Conservation (phyloP, 2,329 filamentous ascomycete species). For the Pseudogymnoascus sp. region DNA sequence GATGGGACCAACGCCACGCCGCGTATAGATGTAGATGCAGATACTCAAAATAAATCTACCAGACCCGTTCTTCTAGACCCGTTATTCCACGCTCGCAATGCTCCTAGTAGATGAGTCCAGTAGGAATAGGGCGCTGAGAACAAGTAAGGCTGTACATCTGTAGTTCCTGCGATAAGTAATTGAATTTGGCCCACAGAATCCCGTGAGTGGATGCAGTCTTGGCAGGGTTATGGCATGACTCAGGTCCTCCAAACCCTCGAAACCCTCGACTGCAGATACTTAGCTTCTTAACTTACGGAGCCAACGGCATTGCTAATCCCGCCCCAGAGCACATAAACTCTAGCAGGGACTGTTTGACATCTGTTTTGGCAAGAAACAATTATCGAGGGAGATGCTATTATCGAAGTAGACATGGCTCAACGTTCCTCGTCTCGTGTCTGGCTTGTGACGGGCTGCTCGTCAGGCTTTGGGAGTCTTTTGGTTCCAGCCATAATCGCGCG, state of each 20-base stretch:
- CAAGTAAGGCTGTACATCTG: background rate
- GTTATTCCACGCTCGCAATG: background rate
- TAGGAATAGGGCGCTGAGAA: background rate
- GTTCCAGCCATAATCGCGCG: conserved; percentile 15
- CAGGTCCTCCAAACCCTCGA: background rate
- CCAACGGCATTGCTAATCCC: background rate
- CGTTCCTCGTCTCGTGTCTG: conserved; percentile 16
- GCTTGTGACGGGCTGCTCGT: conserved; percentile 23
- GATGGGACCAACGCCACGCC: background rate
- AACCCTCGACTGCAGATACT: background rate
- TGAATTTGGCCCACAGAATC: background rate
- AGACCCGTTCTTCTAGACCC: background rate
- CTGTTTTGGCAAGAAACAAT: background rate
- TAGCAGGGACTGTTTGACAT: background rate
- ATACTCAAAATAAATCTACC: background rate
- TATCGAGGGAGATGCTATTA: background rate
- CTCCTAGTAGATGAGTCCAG: background rate
- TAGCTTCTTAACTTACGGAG: background rate
- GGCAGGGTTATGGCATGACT: background rate
- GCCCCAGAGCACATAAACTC: background rate
- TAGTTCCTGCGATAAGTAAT: background rate
- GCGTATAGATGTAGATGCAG: background rate
- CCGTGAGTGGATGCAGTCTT: background rate
- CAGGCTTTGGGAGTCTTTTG: conserved; percentile 20
- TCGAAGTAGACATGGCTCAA: background rate